These are phyloP conservation scores for Nicotiana tabacum DNA, from an alignment of 257 asterid genomes.

Conservation along the genomic window DNA sequence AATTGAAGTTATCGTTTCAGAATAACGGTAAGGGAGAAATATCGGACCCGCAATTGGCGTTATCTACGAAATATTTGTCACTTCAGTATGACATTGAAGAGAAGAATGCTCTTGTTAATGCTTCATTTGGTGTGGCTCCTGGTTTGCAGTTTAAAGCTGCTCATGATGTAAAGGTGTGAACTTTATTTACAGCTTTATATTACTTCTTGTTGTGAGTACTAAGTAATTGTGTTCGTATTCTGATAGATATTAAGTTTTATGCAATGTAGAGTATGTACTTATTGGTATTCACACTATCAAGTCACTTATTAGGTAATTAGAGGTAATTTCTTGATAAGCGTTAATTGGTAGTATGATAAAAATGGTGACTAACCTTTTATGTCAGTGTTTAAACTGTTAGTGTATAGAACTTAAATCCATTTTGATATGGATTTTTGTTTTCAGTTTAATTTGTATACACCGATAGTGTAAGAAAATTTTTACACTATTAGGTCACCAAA, in stretches of 20 bases:
- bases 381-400: no score
- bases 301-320: no score
- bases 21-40: conserved; percentile 70
- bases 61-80: conserved; percentile 62
- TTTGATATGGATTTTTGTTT: no score
- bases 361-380: no score
- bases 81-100: conserved; percentile 77
- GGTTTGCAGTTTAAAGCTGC: conserved; percentile 59
- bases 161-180: conserved; percentile 63
- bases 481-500: background rate
- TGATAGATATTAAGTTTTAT: background rate
- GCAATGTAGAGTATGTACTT: no score
- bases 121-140: conserved; percentile 46
- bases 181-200: background rate
- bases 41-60: conserved; percentile 64
- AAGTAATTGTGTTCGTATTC: background rate
- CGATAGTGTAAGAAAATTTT: no score
- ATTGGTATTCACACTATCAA: no score
- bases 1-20: conserved; percentile 63
- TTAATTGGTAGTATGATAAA: no score
- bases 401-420: no score
- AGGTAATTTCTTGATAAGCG: no score
- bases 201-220: background rate
- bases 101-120: conserved; percentile 66
- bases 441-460: no score